Conservation (phyloP, 441 rosid species). For the Gossypium laxum region DNA sequence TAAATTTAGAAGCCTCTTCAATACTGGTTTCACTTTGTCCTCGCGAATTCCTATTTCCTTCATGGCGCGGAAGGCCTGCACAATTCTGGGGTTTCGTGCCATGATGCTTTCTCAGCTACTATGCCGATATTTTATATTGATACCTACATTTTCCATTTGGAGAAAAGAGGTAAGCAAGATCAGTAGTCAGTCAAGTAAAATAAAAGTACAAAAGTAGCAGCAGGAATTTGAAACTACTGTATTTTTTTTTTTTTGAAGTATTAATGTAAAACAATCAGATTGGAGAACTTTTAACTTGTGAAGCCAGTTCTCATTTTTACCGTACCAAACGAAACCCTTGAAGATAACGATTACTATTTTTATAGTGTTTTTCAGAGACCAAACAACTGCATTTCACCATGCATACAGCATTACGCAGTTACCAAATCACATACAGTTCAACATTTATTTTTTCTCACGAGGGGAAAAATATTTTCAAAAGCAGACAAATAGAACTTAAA, state of each 20-base stretch:
- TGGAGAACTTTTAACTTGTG: no score
- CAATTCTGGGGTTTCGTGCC: slow-evolving; percentile 46
- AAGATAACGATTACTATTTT: neutral
- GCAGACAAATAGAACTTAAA: slow-evolving; percentile 8
- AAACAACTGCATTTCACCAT: neutral
- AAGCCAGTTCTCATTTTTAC: neutral
- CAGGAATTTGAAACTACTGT: neutral
- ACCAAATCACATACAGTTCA: neutral
- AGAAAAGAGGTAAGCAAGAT: neutral
- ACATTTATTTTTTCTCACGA: neutral
- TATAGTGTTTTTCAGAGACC: neutral
- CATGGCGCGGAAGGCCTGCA: slow-evolving; percentile 61
- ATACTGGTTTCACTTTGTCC: slow-evolving; percentile 47
- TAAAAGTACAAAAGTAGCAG: neutral
- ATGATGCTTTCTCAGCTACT: slow-evolving; percentile 21
- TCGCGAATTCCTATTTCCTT: slow-evolving; percentile 46
- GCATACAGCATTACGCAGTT: neutral
- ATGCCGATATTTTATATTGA: neutral
- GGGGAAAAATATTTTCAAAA: neutral
- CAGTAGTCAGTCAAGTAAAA: neutral
- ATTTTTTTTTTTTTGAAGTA: neutral
- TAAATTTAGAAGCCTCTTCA: slow-evolving; percentile 47
- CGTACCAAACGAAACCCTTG: neutral
- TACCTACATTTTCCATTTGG: slow-evolving; percentile 1
- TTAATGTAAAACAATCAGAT: neutral